These are phyloP conservation scores for Cladosporium phlei DNA, from an alignment of 2,329 filamentous ascomycete species.

Conservation along the genomic window DNA sequence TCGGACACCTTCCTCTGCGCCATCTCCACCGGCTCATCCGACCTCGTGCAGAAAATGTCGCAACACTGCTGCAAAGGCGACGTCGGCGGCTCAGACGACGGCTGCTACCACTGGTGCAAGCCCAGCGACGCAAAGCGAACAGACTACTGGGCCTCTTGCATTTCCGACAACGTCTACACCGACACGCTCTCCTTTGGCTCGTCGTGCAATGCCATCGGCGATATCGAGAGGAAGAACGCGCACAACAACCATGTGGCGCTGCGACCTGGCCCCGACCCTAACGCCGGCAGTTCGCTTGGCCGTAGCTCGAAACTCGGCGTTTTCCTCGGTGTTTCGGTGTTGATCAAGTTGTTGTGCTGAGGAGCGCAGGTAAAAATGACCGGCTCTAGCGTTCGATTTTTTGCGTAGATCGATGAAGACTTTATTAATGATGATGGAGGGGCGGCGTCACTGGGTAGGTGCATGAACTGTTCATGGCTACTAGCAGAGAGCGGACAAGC, in stretches of 20 bases:
- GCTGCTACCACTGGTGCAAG: background rate
- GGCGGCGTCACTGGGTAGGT: no score
- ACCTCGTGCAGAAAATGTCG: background rate
- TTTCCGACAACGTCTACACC: background rate
- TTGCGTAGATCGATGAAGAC: no score
- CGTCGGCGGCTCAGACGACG: background rate
- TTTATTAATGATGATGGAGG: no score
- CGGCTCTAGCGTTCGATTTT: no score
- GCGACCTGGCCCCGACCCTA: constrained; percentile 1
- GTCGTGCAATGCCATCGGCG: constrained; percentile 1
- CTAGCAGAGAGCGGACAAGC: no score
- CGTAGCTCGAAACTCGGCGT: constrained; percentile 3
- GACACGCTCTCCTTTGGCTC: background rate
- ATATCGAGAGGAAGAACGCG: background rate
- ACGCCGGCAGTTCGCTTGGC: background rate
- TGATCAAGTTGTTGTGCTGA: background rate
- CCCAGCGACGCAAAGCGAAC: background rate
- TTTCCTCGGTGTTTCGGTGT: background rate
- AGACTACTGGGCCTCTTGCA: constrained; percentile 2
- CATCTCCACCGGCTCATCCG: background rate
- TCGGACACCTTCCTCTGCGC: constrained; percentile 4
- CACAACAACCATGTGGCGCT: background rate
- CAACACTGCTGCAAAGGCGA: constrained; percentile 4
- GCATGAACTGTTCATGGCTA: no score
- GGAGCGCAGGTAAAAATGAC: no score